Percentiles rank a stretch among this genome's conserved stretches.
Evolutionary conservation across 2,329 filamentous ascomycete species (phyloP).

Genomic region (Lachnellula suecica): DNA sequence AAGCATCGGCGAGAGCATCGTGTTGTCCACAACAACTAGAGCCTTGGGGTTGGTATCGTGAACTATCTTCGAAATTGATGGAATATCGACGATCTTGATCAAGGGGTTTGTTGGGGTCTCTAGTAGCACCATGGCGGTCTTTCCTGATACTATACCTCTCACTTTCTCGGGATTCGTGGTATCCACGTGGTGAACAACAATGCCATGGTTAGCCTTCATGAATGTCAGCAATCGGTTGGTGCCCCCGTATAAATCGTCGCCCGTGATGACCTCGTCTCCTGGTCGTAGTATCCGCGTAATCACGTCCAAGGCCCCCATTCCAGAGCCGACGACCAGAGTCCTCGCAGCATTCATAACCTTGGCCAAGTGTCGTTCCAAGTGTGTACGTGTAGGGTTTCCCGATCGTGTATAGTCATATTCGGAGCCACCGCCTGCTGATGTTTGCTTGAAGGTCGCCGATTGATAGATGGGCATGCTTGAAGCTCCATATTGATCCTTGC

Average conservation of each 20-base stretch:
- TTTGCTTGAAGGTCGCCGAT: constrained; percentile 97
- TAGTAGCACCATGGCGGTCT: constrained; percentile 92
- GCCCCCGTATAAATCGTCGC: constrained; percentile 94
- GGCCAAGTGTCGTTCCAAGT: constrained; percentile 92
- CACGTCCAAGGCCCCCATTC: constrained; percentile 96
- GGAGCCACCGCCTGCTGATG: constrained; percentile 70
- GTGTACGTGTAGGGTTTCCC: constrained; percentile 93
- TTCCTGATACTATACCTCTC: constrained; percentile 64
- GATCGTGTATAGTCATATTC: constrained; percentile 99
- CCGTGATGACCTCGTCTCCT: constrained; percentile 95
- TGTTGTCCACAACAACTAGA: constrained; percentile 94
- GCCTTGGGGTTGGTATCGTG: constrained; percentile 78
- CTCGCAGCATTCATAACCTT: constrained; percentile 98
- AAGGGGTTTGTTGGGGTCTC: constrained; percentile 97
- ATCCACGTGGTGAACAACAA: constrained; percentile 94
- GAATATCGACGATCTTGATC: constrained; percentile 96
- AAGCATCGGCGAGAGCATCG: constrained; percentile 95
- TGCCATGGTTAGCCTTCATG: constrained; percentile 83
- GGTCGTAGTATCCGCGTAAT: constrained; percentile 88
- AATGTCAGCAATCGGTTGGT: constrained; percentile 93
- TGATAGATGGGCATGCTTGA: constrained; percentile 98
- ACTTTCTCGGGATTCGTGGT: constrained; percentile 79
- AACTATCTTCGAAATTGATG: constrained; percentile 70
- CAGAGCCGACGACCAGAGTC: constrained; percentile 89
- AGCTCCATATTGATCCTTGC: constrained; percentile 94